Evolutionary conservation across 106 monocot species (phyloP).

Genomic region (Chionographis japonica): DNA sequence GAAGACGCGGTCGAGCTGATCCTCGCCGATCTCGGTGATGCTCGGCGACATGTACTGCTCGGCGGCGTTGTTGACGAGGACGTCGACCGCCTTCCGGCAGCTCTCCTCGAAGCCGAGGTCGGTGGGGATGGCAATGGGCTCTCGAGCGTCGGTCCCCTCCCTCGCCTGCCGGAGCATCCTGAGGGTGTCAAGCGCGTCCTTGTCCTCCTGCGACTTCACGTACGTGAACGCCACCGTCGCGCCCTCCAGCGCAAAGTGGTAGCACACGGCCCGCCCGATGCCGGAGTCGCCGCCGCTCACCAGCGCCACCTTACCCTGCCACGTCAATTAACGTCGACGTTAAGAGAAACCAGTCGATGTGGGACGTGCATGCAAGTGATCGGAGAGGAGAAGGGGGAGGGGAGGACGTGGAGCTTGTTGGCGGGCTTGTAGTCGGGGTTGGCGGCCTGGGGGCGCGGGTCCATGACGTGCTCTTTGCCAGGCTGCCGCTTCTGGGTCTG

Average conservation of each 20-base stretch:
- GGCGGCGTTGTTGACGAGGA: constrained; percentile 72
- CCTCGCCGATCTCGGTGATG: constrained; percentile 40
- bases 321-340: too few relatives aligned
- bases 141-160: constrained; percentile 20
- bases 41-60: constrained; percentile 42
- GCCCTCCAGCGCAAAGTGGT: constrained; percentile 55
- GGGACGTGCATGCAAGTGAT: too few relatives aligned
- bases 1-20: constrained; percentile 59
- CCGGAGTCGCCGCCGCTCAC: constrained; percentile 87
- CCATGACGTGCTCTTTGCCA: constrained; percentile 65
- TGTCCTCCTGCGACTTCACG: constrained; percentile 46
- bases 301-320: constrained; percentile 58
- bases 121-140: constrained; percentile 49
- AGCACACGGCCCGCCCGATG: constrained; percentile 63
- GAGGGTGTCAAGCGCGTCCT: constrained; percentile 57
- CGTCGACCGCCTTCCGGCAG: constrained; percentile 51
- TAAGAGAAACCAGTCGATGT: too few relatives aligned
- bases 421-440: constrained; percentile 51
- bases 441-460: constrained; percentile 41
- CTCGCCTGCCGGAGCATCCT: constrained; percentile 26
- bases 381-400: neutral
- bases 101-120: constrained; percentile 63
- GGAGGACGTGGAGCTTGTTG: constrained; percentile 46
- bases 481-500: constrained; percentile 56
- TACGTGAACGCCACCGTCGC: constrained; percentile 77